These are phyloP conservation scores for Mediolabrus comicus DNA, from an alignment of 108 stramenopile species.

Conservation along the genomic window DNA sequence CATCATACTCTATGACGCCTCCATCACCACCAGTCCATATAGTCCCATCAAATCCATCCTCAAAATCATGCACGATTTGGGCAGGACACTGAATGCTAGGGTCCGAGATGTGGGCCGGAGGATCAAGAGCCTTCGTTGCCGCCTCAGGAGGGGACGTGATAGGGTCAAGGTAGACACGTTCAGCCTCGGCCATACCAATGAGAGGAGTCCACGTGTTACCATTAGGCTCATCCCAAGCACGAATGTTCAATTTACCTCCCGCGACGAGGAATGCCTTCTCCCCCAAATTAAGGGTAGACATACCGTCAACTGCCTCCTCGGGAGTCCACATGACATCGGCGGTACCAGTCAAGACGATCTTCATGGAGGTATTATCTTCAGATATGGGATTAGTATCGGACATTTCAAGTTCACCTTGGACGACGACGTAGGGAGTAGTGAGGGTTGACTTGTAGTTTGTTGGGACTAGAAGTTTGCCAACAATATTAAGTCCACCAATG, in stretches of 20 bases:
- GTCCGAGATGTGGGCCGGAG: constrained; percentile 4
- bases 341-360: constrained; percentile 49
- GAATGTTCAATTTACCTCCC: constrained; percentile 54
- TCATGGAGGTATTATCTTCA: constrained; percentile 42
- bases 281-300: constrained; percentile 51
- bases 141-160: neutral
- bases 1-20: constrained; percentile 8
- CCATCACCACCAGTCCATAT: constrained; percentile 44
- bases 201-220: constrained; percentile 38
- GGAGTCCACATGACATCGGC: constrained; percentile 37
- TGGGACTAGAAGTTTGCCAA: constrained; percentile 57
- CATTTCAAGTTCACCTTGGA: constrained; percentile 72
- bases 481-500: constrained; percentile 50
- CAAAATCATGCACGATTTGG: constrained; percentile 30
- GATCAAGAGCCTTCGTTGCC: neutral
- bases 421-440: constrained; percentile 55
- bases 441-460: constrained; percentile 41
- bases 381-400: constrained; percentile 41
- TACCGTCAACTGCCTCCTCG: constrained; percentile 27
- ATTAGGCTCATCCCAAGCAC: constrained; percentile 32
- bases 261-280: constrained; percentile 64
- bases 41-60: constrained; percentile 9
- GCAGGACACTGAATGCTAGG: constrained; percentile 23
- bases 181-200: constrained; percentile 17
- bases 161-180: constrained; percentile 2